Conservation (phyloP, 768 basidiomycete genomes). For the Tephrocybe sp. region DNA sequence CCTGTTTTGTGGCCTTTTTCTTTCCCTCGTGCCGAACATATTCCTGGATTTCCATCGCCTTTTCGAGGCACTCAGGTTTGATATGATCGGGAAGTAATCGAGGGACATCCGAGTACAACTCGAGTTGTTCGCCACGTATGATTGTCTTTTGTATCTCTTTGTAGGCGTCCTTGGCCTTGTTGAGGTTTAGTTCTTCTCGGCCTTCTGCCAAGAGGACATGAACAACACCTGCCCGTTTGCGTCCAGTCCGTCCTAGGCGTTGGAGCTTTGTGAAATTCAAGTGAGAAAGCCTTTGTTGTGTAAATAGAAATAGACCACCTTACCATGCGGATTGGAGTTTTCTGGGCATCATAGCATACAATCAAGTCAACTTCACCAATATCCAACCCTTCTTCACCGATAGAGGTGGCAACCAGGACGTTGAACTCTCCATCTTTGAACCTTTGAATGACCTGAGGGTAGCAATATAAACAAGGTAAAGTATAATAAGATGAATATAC, state of each 20-base stretch:
- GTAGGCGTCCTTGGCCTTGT: conserved; percentile 83
- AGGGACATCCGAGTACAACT: conserved; percentile 90
- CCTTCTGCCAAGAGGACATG: conserved; percentile 88
- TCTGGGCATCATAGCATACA: conserved; percentile 94
- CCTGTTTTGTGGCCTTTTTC: conserved; percentile 33
- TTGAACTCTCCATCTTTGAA: conserved; percentile 90
- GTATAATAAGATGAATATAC: neutral
- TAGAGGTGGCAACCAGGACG: conserved; percentile 91
- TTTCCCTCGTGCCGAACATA: conserved; percentile 53
- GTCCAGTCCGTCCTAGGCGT: conserved; percentile 92
- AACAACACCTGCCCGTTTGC: conserved; percentile 86
- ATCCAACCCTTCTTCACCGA: conserved; percentile 97
- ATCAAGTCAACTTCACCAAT: conserved; percentile 98
- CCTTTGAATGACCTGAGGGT: conserved; percentile 68
- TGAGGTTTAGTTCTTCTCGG: conserved; percentile 89
- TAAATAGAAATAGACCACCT: conserved; percentile 18
- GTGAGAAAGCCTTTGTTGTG: neutral
- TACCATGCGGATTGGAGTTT: conserved; percentile 96
- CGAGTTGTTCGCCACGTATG: conserved; percentile 78
- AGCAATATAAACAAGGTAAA: conserved; percentile 8
- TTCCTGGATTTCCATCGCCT: conserved; percentile 77
- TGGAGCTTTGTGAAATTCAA: conserved; percentile 62
- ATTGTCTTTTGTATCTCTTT: conserved; percentile 88
- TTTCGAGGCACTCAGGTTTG: conserved; percentile 76
- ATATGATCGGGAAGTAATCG: conserved; percentile 78